These are phyloP conservation scores for Termitomyces sp. DNA, from an alignment of 768 basidiomycete species.

Conservation along the genomic window DNA sequence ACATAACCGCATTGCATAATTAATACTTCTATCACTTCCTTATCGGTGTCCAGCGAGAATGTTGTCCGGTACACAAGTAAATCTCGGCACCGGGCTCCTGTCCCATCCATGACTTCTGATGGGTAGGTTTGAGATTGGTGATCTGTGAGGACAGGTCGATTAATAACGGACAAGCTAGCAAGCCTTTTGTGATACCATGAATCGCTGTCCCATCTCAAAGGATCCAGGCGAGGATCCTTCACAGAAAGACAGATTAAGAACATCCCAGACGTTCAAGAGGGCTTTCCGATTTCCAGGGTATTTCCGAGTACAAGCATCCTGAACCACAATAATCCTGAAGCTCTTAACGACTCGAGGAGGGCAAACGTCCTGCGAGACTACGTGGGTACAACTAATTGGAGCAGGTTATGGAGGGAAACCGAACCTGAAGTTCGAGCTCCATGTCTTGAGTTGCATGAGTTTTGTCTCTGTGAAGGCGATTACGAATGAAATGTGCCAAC, in stretches of 20 bases:
- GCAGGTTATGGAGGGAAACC: constrained; percentile 13
- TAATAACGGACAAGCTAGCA: neutral
- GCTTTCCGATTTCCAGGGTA: constrained; percentile 54
- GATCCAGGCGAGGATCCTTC: constrained; percentile 46
- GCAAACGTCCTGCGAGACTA: constrained; percentile 40
- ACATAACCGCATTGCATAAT: constrained; percentile 4
- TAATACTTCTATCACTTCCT: constrained; percentile 18
- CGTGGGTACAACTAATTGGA: neutral
- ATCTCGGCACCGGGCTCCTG: constrained; percentile 56
- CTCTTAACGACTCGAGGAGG: constrained; percentile 71
- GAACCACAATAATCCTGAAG: constrained; percentile 68
- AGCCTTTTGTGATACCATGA: constrained; percentile 44
- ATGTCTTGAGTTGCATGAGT: constrained; percentile 55
- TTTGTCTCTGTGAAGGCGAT: constrained; percentile 42
- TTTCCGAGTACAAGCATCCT: constrained; percentile 54
- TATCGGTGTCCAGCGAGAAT: constrained; percentile 53
- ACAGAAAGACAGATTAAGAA: constrained; percentile 39
- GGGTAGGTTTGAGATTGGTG: constrained; percentile 68
- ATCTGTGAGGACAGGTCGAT: constrained; percentile 25
- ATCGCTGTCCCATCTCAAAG: constrained; percentile 62
- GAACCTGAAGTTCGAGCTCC: constrained; percentile 68
- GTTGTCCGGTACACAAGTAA: constrained; percentile 61
- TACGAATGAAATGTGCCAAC: constrained; percentile 50
- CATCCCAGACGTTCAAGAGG: constrained; percentile 85
- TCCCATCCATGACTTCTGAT: constrained; percentile 68